Conservation (phyloP, 352 stramenopile genomes). For the Phytopythium litorale region DNA sequence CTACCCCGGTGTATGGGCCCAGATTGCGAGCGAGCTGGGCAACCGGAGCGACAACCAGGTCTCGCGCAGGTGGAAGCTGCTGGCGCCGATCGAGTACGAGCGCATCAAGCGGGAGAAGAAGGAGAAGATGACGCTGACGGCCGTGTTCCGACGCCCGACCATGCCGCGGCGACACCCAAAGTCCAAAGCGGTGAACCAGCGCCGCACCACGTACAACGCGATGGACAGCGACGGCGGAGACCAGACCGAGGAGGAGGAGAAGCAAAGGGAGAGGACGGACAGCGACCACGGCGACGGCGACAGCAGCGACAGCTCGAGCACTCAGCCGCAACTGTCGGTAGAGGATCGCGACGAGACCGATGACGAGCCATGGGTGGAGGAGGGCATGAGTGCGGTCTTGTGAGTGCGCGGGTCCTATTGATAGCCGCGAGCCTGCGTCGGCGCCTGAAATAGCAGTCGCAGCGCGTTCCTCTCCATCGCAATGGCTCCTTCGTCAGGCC, state of each 20-base stretch:
- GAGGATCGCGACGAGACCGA: background rate
- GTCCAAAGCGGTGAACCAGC: constrained; percentile 13
- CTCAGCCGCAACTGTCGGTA: background rate
- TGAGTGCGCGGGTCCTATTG: background rate
- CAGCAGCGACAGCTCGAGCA: constrained; percentile 1
- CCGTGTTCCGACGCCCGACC: constrained; percentile 45
- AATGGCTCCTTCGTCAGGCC: background rate
- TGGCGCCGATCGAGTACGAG: constrained; percentile 35
- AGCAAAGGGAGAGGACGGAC: background rate
- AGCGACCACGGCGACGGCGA: background rate
- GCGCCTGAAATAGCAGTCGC: background rate
- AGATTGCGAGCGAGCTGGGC: constrained; percentile 35
- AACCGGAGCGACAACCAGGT: constrained; percentile 53
- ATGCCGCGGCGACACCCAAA: constrained; percentile 18
- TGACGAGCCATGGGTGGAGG: background rate
- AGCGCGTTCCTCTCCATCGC: background rate
- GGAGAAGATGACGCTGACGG: constrained; percentile 23
- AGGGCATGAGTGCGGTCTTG: background rate
- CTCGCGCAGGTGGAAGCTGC: constrained; percentile 30
- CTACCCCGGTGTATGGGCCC: constrained; percentile 32
- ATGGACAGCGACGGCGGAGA: constrained; percentile 4
- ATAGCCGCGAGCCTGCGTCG: background rate
- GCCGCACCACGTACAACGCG: constrained; percentile 40
- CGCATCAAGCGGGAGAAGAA: constrained; percentile 21
- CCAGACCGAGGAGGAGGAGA: background rate